Evolutionary conservation across 1,284 basidiomycete species (phyloP), one percentile per base, ranked within the genome.

Genomic region (Trichosporon asahii): DNA sequence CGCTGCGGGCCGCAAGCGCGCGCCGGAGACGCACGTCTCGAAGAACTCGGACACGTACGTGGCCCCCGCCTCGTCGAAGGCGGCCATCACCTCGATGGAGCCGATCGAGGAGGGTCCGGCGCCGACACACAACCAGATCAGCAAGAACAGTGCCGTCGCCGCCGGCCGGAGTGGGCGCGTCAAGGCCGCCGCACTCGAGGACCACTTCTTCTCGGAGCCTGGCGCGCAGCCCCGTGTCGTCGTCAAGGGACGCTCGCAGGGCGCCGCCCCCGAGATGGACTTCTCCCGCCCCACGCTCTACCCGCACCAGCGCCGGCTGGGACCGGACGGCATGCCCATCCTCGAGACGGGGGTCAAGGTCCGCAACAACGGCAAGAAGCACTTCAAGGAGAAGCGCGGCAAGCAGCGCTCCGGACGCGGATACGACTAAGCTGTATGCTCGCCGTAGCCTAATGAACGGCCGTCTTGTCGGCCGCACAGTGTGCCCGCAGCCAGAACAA

Each of bases 341-440:
- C 65, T 71, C 75, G 73, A 65, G 84, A 81, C 53, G 85, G 85
- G 11, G 84, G 85, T 72, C 84, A 85, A 70, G 80, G 79, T 85
- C 1, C 81, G 88, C n/a, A 75, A 88, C 67, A 85, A 85, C 57
- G 86, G 88, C 23, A 98, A 97, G 86, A 95, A 94, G 81, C 90
- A 92, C 77, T 92, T 93, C 86, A 98, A 95, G 85, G 91, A 90
- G 78, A 88, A 84, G 90, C 93, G 86, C 68, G 88, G 88, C 68
- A 98, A 98, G 84, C 90, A 94, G 83, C 85, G 95, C 75, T 94
- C 92, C 77, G 95, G 95, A 29, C 90, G 89, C 78, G 95, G 95
- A 33, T 97, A 97, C 77, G 95, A 95, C 66, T 82, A 77, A 61
- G 29, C 7, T 44, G 40, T 40, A 14, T 12, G 37, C 14, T 18